Percentiles rank a stretch among this genome's conserved stretches.
These are phyloP conservation scores for Cetraspora pellucida DNA, from an alignment of 192 early-diverging fungal genomes.

Conservation along the genomic window DNA sequence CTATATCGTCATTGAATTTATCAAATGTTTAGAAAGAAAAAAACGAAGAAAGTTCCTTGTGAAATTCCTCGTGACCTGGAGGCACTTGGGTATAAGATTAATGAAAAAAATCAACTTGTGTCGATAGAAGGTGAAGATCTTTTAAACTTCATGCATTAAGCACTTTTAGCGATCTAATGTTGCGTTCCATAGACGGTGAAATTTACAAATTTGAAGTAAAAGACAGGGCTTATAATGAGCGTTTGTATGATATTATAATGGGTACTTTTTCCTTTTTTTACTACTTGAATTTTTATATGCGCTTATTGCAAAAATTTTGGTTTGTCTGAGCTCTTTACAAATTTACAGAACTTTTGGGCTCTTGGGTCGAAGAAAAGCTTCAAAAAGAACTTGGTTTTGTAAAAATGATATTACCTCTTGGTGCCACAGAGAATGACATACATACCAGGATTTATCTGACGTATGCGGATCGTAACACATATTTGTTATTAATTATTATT, in stretches of 20 bases:
- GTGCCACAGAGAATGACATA: background rate
- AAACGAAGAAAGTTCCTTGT: background rate
- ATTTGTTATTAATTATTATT: background rate
- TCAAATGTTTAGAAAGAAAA: slow-evolving; percentile 34
- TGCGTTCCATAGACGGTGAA: background rate
- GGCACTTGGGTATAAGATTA: slow-evolving; percentile 28
- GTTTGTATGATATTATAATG: slow-evolving; percentile 10
- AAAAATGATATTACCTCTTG: slow-evolving; percentile 13
- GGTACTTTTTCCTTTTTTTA: slow-evolving; percentile 6
- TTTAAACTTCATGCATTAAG: too few relatives aligned
- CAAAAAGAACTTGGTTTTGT: background rate
- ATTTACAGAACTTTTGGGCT: background rate
- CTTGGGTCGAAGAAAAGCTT: background rate
- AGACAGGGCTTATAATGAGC: slow-evolving; percentile 29
- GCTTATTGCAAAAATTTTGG: background rate
- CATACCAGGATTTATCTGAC: slow-evolving; percentile 26
- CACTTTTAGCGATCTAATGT: too few relatives aligned
- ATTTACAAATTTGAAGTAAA: slow-evolving; percentile 24
- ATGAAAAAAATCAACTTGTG: too few relatives aligned
- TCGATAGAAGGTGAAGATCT: too few relatives aligned
- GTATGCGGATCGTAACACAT: background rate
- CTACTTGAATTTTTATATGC: too few relatives aligned
- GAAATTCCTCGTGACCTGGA: background rate
- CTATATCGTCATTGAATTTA: too few relatives aligned
- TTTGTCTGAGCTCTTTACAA: background rate